Base-by-base conservation (phyloP, 768 basidiomycete species). In the Krasilnikovozyma curviuscula region DNA sequence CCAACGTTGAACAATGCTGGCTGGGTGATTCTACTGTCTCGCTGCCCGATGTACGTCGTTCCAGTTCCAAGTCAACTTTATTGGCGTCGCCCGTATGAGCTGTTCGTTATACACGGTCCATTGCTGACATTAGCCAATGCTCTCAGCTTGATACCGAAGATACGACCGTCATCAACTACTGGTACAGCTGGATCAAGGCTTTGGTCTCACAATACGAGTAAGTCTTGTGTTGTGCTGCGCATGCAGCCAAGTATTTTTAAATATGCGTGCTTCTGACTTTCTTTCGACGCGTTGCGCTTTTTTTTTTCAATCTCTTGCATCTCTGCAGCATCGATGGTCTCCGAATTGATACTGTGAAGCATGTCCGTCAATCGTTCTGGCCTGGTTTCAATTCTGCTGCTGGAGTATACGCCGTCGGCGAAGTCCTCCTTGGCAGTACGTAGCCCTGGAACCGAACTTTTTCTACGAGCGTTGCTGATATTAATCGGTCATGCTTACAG, bases 371-470 rank as follows among this genome's bases (percentile, higher is more conserved):
- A 46, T 67, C 70, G 38, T 89, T 88, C 62, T 86, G 82, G 83
- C 76, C 79, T 1, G 58, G 57, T 8, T 85, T 88, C 58, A 76
- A 75, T 54, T 65, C 63, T 33, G 74, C 73, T 18, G 80, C 83
- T 0, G 81, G 78, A 10, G 79, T 85, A 7, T 85, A 81, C 65
- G 84, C 81, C 56, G 78, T 85, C 45, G 85, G 85, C 30, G 83
- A 86, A 65, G 78, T 88, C 33, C 48, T 64, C 9, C 56, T 63
- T 38, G 62, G 50, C 16, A 23, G 5, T 52, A 52, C 39, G 40
- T 34, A 24, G 50, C 50, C 13, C 50, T 45, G 3, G 46, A 46
- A 32, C 40, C 39, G 33, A 29, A 49, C 34, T 10, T 34, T n/a
- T n/a, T 10, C 32, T 34, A n/a, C n/a, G n/a, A n/a, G n/a, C n/a